Evolutionary conservation across 2,329 filamentous ascomycete species (phyloP).

Genomic region (Fusarium coffeatum): DNA sequence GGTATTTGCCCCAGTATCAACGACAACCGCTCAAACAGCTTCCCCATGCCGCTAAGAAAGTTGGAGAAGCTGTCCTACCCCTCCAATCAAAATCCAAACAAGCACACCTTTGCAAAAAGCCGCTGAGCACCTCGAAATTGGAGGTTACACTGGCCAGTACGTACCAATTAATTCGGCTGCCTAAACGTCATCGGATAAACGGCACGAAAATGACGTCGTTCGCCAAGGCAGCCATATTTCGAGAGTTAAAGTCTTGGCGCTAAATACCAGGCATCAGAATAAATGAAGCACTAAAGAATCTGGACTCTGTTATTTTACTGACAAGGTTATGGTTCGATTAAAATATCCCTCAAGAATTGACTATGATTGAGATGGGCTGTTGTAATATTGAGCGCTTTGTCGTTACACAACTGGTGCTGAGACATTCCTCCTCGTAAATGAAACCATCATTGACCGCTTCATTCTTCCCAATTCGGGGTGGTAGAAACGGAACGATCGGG

Average conservation of each 20-base stretch:
- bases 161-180: slow-evolving; percentile 32
- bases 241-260: background rate
- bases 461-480: background rate
- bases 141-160: background rate
- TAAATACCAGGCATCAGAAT: slow-evolving; percentile 22
- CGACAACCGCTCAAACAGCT: background rate
- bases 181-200: slow-evolving; percentile 34
- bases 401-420: background rate
- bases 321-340: background rate
- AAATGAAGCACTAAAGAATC: background rate
- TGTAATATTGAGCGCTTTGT: background rate
- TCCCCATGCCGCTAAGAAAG: slow-evolving; percentile 10
- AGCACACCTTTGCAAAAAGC: slow-evolving; percentile 8
- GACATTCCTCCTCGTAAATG: background rate
- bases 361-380: background rate
- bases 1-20: background rate
- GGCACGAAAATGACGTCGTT: slow-evolving; percentile 28
- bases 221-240: slow-evolving; percentile 29
- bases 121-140: slow-evolving; percentile 22
- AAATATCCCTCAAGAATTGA: slow-evolving; percentile 20
- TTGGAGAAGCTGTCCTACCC: slow-evolving; percentile 13
- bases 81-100: background rate
- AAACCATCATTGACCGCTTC: slow-evolving; percentile 8
- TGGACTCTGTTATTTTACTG: background rate
- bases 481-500: slow-evolving; percentile 7